Evolutionary conservation across 371 early-diverging fungal genomes (phyloP), one percentile per base, ranked within the genome.

Genomic region (Basidiobolus meristosporus): DNA sequence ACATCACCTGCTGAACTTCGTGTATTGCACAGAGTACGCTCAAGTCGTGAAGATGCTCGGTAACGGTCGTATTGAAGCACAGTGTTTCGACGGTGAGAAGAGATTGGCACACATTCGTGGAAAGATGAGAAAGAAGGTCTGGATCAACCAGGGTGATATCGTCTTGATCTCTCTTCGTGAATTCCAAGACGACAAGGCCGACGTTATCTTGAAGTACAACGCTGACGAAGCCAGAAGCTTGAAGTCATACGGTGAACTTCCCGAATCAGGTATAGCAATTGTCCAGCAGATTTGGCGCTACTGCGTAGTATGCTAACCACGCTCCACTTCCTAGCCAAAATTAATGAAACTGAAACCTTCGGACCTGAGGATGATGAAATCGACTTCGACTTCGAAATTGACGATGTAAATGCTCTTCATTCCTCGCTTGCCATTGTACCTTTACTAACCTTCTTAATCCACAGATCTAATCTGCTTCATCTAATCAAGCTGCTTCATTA

Each of bases 21-120:
- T n/a, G n/a, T n/a, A n/a, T n/a, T n/a, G n/a, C n/a, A n/a, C n/a
- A 78, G 97, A 90, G 55, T 99, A 99, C 61, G 99, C 92, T 1
- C 77, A 81, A 51, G 92, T 98, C 35, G 46, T 65, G 28, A 85
- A 85, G 60, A 89, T 97, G 82, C 71, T 98, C 43, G 99, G 99
- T 42, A 90, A 91, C 60, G 93, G 93, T 43, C 85, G 95, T 59
- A 69, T 98, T 35, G 88, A 90, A 54, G 87, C 87, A 18, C 76
- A 77, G 47, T 90, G 98, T 61, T 79, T 84, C 48, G 98, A 98
- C 62, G 90, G 91, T 39, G 69, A 71, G 28, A 89, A 77, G 60
- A 76, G 98, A 38, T 59, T 89, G 54, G 98, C 89, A 43, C 90
- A 89, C 48, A 89, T 98, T 61, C 83, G 99, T 47, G 99, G 99